Base-by-base conservation (phyloP, 108 stramenopile species). In the Conticribra guillardii region DNA sequence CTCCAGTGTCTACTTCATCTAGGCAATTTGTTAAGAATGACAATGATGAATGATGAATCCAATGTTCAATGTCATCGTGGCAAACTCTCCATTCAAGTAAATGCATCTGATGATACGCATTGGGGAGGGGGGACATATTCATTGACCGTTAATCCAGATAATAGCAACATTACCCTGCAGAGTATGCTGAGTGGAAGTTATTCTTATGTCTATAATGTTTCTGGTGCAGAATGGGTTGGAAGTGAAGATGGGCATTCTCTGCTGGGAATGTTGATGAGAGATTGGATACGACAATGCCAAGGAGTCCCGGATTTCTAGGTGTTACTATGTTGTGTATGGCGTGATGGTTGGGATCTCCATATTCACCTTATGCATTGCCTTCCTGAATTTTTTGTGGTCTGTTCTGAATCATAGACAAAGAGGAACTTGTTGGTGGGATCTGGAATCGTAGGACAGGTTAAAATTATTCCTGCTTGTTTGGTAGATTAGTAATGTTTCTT, bases 191-290 rank as follows among this genome's bases (percentile, higher is more conserved):
- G 88, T 67, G 93, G 93, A 26, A 78, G 80, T 23, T 67, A 76
- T 44, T 54, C 82, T 1, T 94, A 94, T 67, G 57, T 88, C 15
- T 71, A 87, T 21, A 79, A 84, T 60, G 65, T 53, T n/a, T 22
- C 53, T 1, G 85, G 83, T 8, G 61, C 74, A 41, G 85, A 91
- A 64, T 94, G 89, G 89, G 73, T 88, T 11, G 81, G 86, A 16
- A 69, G 50, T 29, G 84, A 84, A 8, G 93, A 94, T 71, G 90
- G 87, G 0, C 90, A 94, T 79, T 52, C 64, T 0, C 74, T 91
- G 52, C 79, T 91, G 57, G 93, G 93, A 15, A 81, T 94, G 73
- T 64, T 94, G 17, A 89, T 88, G 2, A 64, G 93, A 62, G 93
- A 94, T 79, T 83, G 89, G 52, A 88, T 90, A 47, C 82, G 89